These are phyloP conservation scores for Paramicrosporidium saccamoebae DNA, from an alignment of 371 early-diverging fungal species.

Conservation along the genomic window DNA sequence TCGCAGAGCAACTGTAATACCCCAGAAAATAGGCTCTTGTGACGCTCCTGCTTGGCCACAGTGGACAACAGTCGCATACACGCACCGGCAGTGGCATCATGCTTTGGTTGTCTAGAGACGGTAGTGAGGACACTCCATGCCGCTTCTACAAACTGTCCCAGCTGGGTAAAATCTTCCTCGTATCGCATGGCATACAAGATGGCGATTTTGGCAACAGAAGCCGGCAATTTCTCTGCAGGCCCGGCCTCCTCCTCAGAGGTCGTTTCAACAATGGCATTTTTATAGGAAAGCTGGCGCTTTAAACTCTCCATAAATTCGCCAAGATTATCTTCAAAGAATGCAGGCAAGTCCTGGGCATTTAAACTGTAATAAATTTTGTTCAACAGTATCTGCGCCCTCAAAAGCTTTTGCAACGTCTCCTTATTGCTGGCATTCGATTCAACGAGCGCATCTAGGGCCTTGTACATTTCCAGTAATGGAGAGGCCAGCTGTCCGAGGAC, in stretches of 20 bases:
- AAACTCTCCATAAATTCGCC: conserved; percentile 31
- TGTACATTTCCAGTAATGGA: conserved; percentile 40
- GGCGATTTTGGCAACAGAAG: conserved; percentile 54
- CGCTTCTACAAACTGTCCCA: conserved; percentile 40
- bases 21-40: conserved; percentile 23
- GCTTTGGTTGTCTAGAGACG: conserved; percentile 23
- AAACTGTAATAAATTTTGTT: conserved; percentile 59
- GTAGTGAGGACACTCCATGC: conserved; percentile 49
- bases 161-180: conserved; percentile 41
- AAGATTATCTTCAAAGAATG: conserved; percentile 73
- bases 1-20: conserved; percentile 43
- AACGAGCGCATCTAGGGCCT: conserved; percentile 41
- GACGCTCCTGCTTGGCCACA: conserved; percentile 39
- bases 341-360: conserved; percentile 78
- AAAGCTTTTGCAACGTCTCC: conserved; percentile 20
- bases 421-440: conserved; percentile 18
- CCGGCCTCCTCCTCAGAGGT: conserved; percentile 49
- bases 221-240: conserved; percentile 45
- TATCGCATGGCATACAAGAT: conserved; percentile 59
- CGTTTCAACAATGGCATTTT: conserved; percentile 23
- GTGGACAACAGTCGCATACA: conserved; percentile 54
- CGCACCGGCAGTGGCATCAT: conserved; percentile 58
- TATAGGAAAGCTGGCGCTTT: conserved; percentile 44
- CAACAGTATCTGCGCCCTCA: conserved; percentile 33
- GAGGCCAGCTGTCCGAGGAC: conserved; percentile 49